phyloP scores from a whole-genome alignment of 352 stramenopile species.

The Phytophthora pseudosyringae region DNA sequence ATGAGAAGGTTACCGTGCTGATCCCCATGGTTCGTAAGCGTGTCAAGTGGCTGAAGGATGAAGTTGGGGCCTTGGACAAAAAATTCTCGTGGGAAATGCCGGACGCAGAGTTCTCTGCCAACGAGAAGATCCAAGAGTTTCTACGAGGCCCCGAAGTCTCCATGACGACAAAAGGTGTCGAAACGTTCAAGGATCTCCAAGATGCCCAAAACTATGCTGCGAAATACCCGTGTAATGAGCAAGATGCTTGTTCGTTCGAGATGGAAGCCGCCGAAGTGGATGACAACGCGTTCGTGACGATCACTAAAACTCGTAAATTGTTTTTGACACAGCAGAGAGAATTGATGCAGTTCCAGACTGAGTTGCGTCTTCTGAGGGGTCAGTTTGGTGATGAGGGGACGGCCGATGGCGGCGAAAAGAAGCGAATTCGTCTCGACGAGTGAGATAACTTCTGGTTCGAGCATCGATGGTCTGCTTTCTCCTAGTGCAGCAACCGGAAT shows the following conservation, averaged over 20 bases:
- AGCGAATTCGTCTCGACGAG: not conserved
- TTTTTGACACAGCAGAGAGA: not conserved
- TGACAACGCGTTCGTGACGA: not conserved
- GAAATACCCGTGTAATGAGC: not conserved
- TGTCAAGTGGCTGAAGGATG: conserved; percentile 19
- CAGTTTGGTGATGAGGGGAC: not conserved
- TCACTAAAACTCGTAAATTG: conserved; percentile 13
- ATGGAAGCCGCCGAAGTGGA: not conserved
- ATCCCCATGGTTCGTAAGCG: not conserved
- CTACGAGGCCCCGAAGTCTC: conserved; percentile 14
- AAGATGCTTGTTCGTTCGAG: conserved; percentile 4
- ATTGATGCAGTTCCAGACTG: not conserved
- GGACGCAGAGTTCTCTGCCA: not conserved
- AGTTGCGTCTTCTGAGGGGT: not conserved
- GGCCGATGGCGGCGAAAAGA: not conserved
- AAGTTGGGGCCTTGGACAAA: conserved; percentile 1
- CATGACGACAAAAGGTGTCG: conserved; percentile 12
- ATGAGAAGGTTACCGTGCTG: not conserved
- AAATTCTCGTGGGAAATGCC: conserved; percentile 34
- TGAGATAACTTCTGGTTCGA: not conserved
- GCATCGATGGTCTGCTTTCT: no score
- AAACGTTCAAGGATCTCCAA: not conserved
- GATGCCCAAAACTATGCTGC: conserved; percentile 11
- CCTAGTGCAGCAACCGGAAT: no score
- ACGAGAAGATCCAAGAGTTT: conserved; percentile 23